Conservation (phyloP, 2,329 filamentous ascomycete genomes). For the Torrubiella hemipterigena region DNA sequence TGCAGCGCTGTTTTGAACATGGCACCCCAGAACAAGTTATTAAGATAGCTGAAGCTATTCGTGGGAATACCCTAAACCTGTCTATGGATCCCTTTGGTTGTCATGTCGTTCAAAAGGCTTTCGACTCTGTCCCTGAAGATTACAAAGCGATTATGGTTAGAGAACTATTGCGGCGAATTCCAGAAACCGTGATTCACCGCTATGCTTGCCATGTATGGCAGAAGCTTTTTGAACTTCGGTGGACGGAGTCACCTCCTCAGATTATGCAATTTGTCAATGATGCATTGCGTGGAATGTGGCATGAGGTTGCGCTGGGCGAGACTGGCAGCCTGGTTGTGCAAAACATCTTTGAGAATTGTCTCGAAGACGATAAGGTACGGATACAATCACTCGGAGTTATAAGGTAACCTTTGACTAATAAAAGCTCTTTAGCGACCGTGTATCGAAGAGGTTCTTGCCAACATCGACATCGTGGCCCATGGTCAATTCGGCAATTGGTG, state of each 20-base stretch:
- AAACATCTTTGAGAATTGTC: slow-evolving; percentile 98
- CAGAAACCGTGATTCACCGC: slow-evolving; percentile 94
- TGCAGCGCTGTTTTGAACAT: slow-evolving; percentile 98
- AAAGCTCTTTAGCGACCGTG: slow-evolving; percentile 61
- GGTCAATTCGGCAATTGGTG: slow-evolving; percentile 99
- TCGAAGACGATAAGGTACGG: slow-evolving; percentile 92
- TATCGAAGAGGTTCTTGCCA: slow-evolving; percentile 89
- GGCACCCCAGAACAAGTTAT: slow-evolving; percentile 90
- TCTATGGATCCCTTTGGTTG: slow-evolving; percentile 99
- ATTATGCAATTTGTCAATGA: slow-evolving; percentile 99
- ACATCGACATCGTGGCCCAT: slow-evolving; percentile 92
- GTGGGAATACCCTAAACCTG: slow-evolving; percentile 82
- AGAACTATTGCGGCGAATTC: slow-evolving; percentile 86
- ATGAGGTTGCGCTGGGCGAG: slow-evolving; percentile 92
- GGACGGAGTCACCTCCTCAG: slow-evolving; percentile 87
- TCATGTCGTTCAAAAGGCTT: slow-evolving; percentile 96
- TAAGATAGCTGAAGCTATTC: slow-evolving; percentile 86
- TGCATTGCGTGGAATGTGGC: slow-evolving; percentile 92
- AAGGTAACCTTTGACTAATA: background rate
- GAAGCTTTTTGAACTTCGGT: slow-evolving; percentile 95
- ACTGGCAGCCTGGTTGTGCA: slow-evolving; percentile 97
- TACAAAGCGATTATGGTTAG: slow-evolving; percentile 99
- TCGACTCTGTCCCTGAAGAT: slow-evolving; percentile 92
- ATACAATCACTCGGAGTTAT: slow-evolving; percentile 1
- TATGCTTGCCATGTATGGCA: slow-evolving; percentile 99